A percentile compares a stretch with the other conserved stretches of the same genome.
Conservation (phyloP, 1,284 basidiomycete genomes). For the Trametes polyzona region DNA sequence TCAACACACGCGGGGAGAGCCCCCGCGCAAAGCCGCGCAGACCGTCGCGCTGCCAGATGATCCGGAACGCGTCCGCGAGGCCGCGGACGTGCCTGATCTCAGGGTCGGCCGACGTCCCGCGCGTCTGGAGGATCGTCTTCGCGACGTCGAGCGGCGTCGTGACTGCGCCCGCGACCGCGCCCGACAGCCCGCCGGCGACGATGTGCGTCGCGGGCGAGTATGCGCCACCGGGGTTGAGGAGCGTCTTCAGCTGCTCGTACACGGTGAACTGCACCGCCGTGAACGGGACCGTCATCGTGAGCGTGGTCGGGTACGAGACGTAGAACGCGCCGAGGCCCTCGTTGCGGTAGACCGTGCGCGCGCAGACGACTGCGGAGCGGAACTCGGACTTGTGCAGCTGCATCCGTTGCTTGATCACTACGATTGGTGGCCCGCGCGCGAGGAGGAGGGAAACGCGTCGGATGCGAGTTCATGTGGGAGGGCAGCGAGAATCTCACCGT, state of each 20-base stretch:
- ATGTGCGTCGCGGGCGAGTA: conserved; percentile 96
- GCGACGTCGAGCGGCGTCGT: conserved; percentile 99
- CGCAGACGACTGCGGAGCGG: conserved; percentile 83
- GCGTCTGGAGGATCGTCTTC: conserved; percentile 95
- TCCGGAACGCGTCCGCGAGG: conserved; percentile 87
- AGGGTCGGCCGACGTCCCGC: conserved; percentile 81
- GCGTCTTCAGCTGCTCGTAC: conserved; percentile 91
- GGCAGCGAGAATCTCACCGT: conserved; percentile 64
- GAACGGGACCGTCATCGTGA: conserved; percentile 97
- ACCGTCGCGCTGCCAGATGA: conserved; percentile 90
- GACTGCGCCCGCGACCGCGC: conserved; percentile 92
- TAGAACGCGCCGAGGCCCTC: conserved; percentile 96
- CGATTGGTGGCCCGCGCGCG: conserved; percentile 22
- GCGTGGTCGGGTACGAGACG: conserved; percentile 97
- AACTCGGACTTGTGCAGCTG: conserved; percentile 93
- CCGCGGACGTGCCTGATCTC: conserved; percentile 86
- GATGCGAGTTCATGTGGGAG: conserved; percentile 11
- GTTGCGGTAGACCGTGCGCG: conserved; percentile 78
- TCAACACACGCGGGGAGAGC: conserved; percentile 89
- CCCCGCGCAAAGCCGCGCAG: conserved; percentile 87
- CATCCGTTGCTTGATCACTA: conserved; percentile 99
- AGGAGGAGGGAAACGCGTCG: conserved; percentile 7
- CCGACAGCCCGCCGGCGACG: conserved; percentile 88
- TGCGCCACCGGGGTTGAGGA: conserved; percentile 83
- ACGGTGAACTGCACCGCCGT: conserved; percentile 98